Evolutionary conservation across 148 eudicot species (phyloP).

Genomic region (Cornus controversa): DNA sequence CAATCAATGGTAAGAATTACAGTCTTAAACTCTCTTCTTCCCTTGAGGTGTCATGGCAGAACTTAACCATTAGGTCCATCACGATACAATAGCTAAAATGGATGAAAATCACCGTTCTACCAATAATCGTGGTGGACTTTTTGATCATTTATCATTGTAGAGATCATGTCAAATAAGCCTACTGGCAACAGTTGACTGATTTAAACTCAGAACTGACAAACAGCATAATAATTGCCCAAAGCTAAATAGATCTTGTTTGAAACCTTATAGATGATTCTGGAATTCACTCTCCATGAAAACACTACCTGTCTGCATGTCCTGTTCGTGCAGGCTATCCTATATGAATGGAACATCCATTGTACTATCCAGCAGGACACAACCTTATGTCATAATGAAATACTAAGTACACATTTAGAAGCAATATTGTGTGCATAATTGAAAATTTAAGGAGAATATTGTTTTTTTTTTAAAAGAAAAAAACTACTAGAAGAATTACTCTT

Average conservation of each 20-base stretch:
- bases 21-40: not conserved
- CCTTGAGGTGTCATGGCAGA: not conserved
- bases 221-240: not conserved
- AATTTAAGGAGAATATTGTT: too few relatives aligned
- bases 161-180: not conserved
- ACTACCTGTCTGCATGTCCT: not conserved
- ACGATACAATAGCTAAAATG: not conserved
- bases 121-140: too few relatives aligned
- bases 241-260: not conserved
- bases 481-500: too few relatives aligned
- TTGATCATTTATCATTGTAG: not conserved
- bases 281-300: too few relatives aligned
- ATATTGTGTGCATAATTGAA: not conserved
- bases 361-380: not conserved
- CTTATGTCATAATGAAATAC: not conserved
- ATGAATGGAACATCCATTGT: too few relatives aligned
- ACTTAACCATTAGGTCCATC: not conserved
- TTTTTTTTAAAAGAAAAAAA: too few relatives aligned
- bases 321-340: not conserved
- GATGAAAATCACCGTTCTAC: too few relatives aligned
- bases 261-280: not conserved
- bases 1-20: not conserved
- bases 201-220: not conserved
- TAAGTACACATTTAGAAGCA: not conserved
- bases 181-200: not conserved